Conservation (phyloP, 805 yeast genomes). For the Starmerella khaoyaiensis region DNA sequence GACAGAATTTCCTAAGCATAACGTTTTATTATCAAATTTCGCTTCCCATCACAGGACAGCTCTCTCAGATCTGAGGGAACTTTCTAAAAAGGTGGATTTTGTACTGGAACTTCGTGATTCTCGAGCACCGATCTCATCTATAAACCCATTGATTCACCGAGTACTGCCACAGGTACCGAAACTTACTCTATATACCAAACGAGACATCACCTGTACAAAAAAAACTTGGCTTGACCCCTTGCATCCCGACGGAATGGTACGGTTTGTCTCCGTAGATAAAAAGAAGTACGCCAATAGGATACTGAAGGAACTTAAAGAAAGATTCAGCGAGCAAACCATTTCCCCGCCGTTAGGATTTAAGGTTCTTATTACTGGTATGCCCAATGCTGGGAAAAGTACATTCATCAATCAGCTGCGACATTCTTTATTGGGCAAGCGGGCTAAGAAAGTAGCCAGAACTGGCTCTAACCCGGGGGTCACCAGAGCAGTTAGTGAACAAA, state of each 20-base stretch:
- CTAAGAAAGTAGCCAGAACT: constrained; percentile 59
- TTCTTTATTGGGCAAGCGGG: constrained; percentile 26
- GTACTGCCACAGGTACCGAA: constrained; percentile 42
- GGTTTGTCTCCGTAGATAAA: constrained; percentile 48
- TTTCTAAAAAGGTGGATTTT: constrained; percentile 70
- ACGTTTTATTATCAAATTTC: constrained; percentile 59
- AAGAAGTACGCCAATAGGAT: constrained; percentile 39
- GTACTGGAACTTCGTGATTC: constrained; percentile 78
- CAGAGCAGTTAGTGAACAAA: constrained; percentile 58
- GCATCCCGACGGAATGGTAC: constrained; percentile 36
- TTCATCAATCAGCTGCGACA: constrained; percentile 60
- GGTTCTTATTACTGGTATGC: constrained; percentile 79
- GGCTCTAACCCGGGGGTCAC: constrained; percentile 91
- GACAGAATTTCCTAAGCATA: constrained; percentile 56
- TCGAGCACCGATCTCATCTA: constrained; percentile 75
- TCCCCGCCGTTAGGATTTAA: constrained; percentile 76
- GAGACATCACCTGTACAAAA: constrained; percentile 45
- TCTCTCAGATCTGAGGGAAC: constrained; percentile 45
- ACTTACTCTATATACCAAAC: constrained; percentile 64
- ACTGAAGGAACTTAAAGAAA: constrained; percentile 37
- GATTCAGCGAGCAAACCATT: constrained; percentile 31
- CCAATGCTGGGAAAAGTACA: constrained; percentile 94
- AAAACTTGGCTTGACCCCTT: constrained; percentile 32
- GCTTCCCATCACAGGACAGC: constrained; percentile 88
- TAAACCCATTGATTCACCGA: constrained; percentile 65